Percentiles rank a stretch among this genome's conserved stretches.
phyloP scores from a whole-genome alignment of 352 stramenopile genomes.

The Pythium brachiatum region DNA sequence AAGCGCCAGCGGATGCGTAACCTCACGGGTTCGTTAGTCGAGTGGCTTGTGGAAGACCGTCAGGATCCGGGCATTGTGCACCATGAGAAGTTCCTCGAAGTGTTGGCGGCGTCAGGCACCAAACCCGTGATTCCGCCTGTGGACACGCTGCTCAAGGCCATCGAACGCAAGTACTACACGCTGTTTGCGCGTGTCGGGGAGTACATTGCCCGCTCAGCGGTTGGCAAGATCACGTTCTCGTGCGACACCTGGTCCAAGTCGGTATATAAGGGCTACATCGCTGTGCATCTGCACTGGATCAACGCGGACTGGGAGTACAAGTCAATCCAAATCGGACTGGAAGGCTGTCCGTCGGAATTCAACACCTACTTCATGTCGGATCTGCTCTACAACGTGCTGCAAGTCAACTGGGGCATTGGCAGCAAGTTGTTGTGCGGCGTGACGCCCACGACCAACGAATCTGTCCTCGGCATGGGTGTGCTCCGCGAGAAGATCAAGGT shows the following conservation, averaged over 20 bases:
- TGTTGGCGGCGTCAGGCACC: constrained; percentile 41
- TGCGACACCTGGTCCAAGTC: constrained; percentile 75
- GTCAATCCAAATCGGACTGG: constrained; percentile 70
- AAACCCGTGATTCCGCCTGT: constrained; percentile 53
- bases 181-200: constrained; percentile 69
- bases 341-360: constrained; percentile 64
- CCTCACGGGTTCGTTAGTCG: constrained; percentile 54
- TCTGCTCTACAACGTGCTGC: constrained; percentile 75
- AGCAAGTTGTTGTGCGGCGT: constrained; percentile 73
- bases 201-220: constrained; percentile 70
- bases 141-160: constrained; percentile 59
- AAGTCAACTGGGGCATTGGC: constrained; percentile 74
- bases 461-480: constrained; percentile 67
- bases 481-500: constrained; percentile 79
- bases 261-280: constrained; percentile 73
- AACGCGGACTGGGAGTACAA: constrained; percentile 87
- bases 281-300: constrained; percentile 78
- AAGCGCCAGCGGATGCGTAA: constrained; percentile 71
- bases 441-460: constrained; percentile 58
- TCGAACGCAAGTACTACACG: constrained; percentile 72
- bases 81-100: constrained; percentile 71
- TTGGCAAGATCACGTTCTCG: constrained; percentile 71
- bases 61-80: constrained; percentile 60
- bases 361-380: constrained; percentile 80
- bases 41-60: constrained; percentile 77